A percentile compares a stretch with the other conserved stretches of the same genome.
Conservation (phyloP, 176 grass and related monocot genomes). For the Avena insularis region DNA sequence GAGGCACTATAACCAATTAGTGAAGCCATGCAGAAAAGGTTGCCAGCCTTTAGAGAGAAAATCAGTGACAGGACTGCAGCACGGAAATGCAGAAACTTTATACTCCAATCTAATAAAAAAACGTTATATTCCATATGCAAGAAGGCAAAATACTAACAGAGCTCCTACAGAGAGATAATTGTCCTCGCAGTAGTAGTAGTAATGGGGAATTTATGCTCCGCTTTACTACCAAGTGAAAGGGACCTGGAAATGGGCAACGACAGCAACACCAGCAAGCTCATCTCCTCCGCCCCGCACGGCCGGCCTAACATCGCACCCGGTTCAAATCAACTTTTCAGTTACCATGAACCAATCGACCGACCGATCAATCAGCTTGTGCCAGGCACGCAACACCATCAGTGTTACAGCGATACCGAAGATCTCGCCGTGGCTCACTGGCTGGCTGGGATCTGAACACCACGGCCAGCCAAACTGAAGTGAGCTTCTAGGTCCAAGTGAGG, state of each 20-base stretch:
- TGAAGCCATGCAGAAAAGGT: neutral
- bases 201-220: slow-evolving; percentile 53
- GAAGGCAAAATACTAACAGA: slow-evolving; percentile 13
- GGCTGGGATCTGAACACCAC: slow-evolving; percentile 37
- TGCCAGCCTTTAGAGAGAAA: slow-evolving; percentile 13
- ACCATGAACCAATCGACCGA: slow-evolving; percentile 25
- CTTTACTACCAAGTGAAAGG: slow-evolving; percentile 40
- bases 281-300: neutral
- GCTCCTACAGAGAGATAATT: slow-evolving; percentile 4
- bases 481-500: slow-evolving; percentile 44
- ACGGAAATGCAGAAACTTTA: slow-evolving; percentile 19
- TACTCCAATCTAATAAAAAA: neutral
- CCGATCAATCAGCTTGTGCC: slow-evolving; percentile 37
- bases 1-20: slow-evolving; percentile 15
- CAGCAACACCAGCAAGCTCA: slow-evolving; percentile 49
- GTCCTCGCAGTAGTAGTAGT: neutral
- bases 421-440: slow-evolving; percentile 24
- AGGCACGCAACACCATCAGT: neutral
- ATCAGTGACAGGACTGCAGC: slow-evolving; percentile 22
- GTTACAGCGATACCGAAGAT: slow-evolving; percentile 26
- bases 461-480: slow-evolving; percentile 18
- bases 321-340: slow-evolving; percentile 36
- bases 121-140: slow-evolving; percentile 8
- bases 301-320: slow-evolving; percentile 37
- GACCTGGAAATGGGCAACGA: slow-evolving; percentile 55